Evolutionary conservation across 164 flowering plant genomes (phyloP).

Genomic region (Sextonia rubra): DNA sequence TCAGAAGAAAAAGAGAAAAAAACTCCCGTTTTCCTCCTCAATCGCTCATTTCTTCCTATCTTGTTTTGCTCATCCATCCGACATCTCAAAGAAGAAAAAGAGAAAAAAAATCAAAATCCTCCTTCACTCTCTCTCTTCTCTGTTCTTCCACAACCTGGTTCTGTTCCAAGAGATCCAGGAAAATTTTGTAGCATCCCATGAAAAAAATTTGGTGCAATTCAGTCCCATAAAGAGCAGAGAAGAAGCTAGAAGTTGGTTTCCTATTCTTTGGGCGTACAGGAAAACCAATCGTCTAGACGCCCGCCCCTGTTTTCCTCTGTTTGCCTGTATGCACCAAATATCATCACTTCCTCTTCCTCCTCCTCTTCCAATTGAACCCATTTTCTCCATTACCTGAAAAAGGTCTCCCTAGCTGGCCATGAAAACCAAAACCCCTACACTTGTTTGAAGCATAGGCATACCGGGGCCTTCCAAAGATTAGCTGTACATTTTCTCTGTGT

Average conservation of each 20-base stretch:
- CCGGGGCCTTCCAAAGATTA: no score
- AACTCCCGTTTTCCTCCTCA: constrained; percentile 9
- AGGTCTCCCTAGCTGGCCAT: constrained; percentile 16
- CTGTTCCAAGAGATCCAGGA: constrained; percentile 10
- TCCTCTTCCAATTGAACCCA: neutral
- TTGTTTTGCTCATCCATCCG: neutral
- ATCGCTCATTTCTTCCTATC: constrained; percentile 25
- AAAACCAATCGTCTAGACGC: constrained; percentile 2
- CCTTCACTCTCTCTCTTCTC: constrained; percentile 7
- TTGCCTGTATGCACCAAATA: constrained; percentile 15
- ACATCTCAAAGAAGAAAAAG: neutral
- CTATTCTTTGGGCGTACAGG: constrained; percentile 20
- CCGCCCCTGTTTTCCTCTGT: constrained; percentile 2
- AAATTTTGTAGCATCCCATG: neutral
- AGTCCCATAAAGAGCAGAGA: constrained; percentile 5
- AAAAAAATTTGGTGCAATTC: constrained; percentile 6
- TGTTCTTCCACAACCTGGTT: constrained; percentile 3
- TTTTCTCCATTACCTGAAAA: constrained; percentile 3
- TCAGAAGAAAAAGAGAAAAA: no score
- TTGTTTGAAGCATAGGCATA: no score
- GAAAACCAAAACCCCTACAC: constrained; percentile 24
- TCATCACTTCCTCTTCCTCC: neutral
- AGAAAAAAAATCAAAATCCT: neutral
- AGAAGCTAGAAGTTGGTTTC: constrained; percentile 6
- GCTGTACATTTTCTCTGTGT: no score